A percentile compares a stretch with the other conserved stretches of the same genome.
phyloP scores from a whole-genome alignment of 495 filamentous ascomycete genomes.

The Pyronema domesticum region DNA sequence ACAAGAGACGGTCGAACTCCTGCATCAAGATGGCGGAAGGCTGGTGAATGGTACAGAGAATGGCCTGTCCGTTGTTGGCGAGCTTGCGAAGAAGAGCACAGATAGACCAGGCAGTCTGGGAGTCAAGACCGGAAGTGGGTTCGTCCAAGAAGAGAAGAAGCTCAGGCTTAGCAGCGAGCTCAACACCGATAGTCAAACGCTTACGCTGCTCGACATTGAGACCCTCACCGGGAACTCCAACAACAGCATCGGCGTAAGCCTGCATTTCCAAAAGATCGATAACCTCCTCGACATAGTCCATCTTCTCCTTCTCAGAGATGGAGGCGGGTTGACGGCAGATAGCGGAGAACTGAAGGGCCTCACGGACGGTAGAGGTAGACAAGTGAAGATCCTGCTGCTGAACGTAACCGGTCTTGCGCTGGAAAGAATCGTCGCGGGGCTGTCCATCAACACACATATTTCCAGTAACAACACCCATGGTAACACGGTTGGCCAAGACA shows the following conservation, averaged over 20 bases:
- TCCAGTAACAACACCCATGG: constrained; percentile 57
- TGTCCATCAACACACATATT: constrained; percentile 58
- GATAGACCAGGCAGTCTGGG: constrained; percentile 77
- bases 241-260: constrained; percentile 69
- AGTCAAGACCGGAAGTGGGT: constrained; percentile 68
- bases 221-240: constrained; percentile 74
- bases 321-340: constrained; percentile 59
- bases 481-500: constrained; percentile 58
- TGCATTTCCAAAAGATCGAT: constrained; percentile 81
- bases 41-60: constrained; percentile 88
- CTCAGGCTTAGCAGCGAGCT: constrained; percentile 75
- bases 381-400: constrained; percentile 77
- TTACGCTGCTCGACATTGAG: constrained; percentile 89
- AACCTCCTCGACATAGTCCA: constrained; percentile 76
- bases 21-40: constrained; percentile 71
- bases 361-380: constrained; percentile 57
- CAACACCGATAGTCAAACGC: constrained; percentile 75
- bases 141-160: constrained; percentile 87
- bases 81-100: constrained; percentile 61
- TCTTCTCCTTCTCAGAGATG: constrained; percentile 51
- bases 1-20: constrained; percentile 75
- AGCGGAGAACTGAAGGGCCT: constrained; percentile 71
- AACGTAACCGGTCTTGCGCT: constrained; percentile 63
- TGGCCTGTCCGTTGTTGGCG: constrained; percentile 65
- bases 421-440: constrained; percentile 49